A percentile compares a stretch with the other conserved stretches of the same genome.
phyloP scores from a whole-genome alignment of 179 eudicot genomes.

The Spergularia azorica region DNA sequence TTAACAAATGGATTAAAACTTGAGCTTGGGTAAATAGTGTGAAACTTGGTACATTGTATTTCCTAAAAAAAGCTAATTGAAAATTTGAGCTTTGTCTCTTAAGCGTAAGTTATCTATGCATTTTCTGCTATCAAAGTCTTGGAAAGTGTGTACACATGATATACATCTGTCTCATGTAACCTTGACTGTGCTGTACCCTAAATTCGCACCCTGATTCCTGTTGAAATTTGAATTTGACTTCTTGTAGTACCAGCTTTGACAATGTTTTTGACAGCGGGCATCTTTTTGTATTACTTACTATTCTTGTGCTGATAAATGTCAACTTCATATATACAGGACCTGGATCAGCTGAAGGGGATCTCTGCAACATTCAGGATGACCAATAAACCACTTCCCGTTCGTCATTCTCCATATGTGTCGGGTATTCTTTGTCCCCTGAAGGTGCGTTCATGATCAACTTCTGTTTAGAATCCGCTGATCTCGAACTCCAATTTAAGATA shows the following conservation, averaged over 20 bases:
- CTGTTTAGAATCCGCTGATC: not conserved
- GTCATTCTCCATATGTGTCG: slow-evolving; percentile 86
- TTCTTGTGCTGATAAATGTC: slow-evolving; percentile 13
- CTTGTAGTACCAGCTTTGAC: not conserved
- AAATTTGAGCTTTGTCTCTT: not conserved
- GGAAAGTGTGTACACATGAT: not conserved
- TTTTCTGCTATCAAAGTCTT: not conserved
- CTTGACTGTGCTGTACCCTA: not conserved
- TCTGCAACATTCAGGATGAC: slow-evolving; percentile 93
- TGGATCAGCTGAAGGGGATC: slow-evolving; percentile 86
- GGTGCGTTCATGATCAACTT: slow-evolving; percentile 40
- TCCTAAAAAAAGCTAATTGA: not conserved
- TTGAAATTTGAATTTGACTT: not conserved
- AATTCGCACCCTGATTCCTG: not conserved
- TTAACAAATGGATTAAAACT: too few relatives aligned
- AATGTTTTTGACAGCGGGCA: too few relatives aligned
- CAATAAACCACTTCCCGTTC: slow-evolving; percentile 87
- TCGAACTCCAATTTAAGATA: not conserved
- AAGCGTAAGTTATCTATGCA: not conserved
- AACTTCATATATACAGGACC: slow-evolving; percentile 51
- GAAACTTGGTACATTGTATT: not conserved
- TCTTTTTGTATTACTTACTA: too few relatives aligned
- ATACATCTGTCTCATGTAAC: not conserved
- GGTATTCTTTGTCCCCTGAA: slow-evolving; percentile 80
- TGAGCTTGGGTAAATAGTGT: not conserved